Evolutionary conservation across 1,284 basidiomycete species (phyloP).

Genomic region (Schizopora paradoxa): DNA sequence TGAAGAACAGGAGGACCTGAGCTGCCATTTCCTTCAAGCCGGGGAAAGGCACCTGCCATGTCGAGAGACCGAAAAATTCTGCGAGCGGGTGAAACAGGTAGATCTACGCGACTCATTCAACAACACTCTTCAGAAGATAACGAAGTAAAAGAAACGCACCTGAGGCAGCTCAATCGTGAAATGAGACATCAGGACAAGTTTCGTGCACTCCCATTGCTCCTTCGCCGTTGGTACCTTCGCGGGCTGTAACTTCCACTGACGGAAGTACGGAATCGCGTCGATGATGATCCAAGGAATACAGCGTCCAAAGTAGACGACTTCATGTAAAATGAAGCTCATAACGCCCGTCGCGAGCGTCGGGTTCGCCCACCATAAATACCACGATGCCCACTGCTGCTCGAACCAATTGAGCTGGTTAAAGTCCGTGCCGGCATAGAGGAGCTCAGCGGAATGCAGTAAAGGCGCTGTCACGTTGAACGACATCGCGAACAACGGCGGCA

Average conservation of each 20-base stretch:
- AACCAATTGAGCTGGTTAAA: constrained; percentile 65
- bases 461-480: constrained; percentile 32
- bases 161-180: constrained; percentile 93
- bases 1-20: constrained; percentile 89
- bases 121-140: constrained; percentile 3
- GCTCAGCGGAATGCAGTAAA: constrained; percentile 24
- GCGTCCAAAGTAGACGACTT: constrained; percentile 97
- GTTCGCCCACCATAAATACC: constrained; percentile 86
- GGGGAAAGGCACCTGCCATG: constrained; percentile 92
- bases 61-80: constrained; percentile 85
- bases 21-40: constrained; percentile 61
- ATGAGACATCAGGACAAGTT: constrained; percentile 91
- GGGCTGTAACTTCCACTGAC: constrained; percentile 91
- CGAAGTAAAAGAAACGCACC: constrained; percentile 41
- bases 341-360: constrained; percentile 92
- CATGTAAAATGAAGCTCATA: constrained; percentile 91
- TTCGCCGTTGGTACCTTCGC: constrained; percentile 73
- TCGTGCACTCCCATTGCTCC: constrained; percentile 97
- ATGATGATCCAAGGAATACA: constrained; percentile 95
- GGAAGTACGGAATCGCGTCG: constrained; percentile 91
- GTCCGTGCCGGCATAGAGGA: constrained; percentile 58
- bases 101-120: constrained; percentile 52
- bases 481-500: constrained; percentile 4
- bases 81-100: constrained; percentile 96
- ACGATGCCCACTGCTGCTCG: constrained; percentile 76